Evolutionary conservation across 2,329 filamentous ascomycete genomes (phyloP), one percentile per base, ranked within the genome.

Genomic region (Ophiostoma tasmaniense): DNA sequence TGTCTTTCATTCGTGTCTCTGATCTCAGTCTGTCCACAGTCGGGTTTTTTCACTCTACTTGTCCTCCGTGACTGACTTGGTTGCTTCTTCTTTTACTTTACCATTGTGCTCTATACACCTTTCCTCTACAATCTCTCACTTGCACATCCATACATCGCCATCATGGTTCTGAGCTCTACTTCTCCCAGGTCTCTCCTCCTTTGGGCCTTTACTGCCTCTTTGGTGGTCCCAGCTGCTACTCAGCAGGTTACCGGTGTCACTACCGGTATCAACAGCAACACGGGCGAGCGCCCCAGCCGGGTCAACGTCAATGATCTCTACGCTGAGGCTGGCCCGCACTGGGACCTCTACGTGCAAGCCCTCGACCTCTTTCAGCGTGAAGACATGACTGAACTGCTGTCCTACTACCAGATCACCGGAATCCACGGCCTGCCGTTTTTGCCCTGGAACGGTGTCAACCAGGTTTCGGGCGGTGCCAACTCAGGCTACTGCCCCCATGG

Each of bases 301-400:
- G 76, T 76, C 70, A 81, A 83, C 70, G 82, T 87, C 71, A 82
- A 83, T 72, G 77, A 79, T 5, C 73, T 86, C 10, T 78, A 80
- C 64, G 71, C 75, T 22, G 73, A 76, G 61, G 78, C 77, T 42
- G 81, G 81, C 1, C 77, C 81, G 8, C 76, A 80, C 72, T 84
- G 82, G 82, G 81, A 85, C 65, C 77, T 86, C 6, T 83, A 83
- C 72, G 77, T 86, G 30, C 79, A 79, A 55, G 80, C 81, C 14
- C 73, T 85, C 22, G 74, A 75, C 45, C 76, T 78, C 28, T 77
- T 85, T 71, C 80, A 84, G 68, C 76, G 76, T 2, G 75, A 74
- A 35, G 73, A 80, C 69, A 76, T 81, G 67, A 74, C 75, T 5
- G 79, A 85, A 50, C 77, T 78, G 64, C 71, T 78, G 68, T 86